Evolutionary conservation across 2,329 filamentous ascomycete genomes (phyloP).

Genomic region (Hymenoscyphus infarciens): DNA sequence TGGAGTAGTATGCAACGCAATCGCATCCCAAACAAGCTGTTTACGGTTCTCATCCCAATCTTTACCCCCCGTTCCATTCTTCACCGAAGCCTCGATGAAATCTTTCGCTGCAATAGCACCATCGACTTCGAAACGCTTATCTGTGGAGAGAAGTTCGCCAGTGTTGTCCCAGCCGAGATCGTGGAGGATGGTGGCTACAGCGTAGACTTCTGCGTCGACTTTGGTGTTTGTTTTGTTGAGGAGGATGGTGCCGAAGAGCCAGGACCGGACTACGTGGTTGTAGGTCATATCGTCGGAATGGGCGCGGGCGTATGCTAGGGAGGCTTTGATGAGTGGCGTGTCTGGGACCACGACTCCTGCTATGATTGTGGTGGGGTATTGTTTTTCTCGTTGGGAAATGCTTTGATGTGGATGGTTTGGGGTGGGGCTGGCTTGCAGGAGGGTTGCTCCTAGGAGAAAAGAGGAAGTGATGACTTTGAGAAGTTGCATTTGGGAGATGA

Average conservation of each 20-base stretch:
- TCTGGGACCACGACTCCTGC: slow-evolving; percentile 37
- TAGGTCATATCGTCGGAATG: slow-evolving; percentile 35
- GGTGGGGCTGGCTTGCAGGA: not conserved
- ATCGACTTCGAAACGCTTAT: slow-evolving; percentile 50
- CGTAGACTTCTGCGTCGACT: slow-evolving; percentile 24
- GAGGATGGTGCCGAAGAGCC: slow-evolving; percentile 34
- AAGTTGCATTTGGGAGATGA: not conserved
- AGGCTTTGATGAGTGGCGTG: slow-evolving; percentile 37
- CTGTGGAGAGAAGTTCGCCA: slow-evolving; percentile 37
- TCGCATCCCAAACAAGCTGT: slow-evolving; percentile 36
- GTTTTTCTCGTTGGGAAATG: too few relatives aligned
- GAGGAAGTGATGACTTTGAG: not conserved
- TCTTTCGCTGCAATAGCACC: slow-evolving; percentile 43
- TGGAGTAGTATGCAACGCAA: slow-evolving; percentile 42
- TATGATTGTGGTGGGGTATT: slow-evolving; percentile 21
- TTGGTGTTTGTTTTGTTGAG: not conserved
- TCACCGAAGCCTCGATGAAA: slow-evolving; percentile 35
- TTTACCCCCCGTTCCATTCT: slow-evolving; percentile 15
- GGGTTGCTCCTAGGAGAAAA: not conserved
- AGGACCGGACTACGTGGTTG: slow-evolving; percentile 40
- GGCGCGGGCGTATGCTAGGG: slow-evolving; percentile 34
- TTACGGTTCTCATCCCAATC: slow-evolving; percentile 41
- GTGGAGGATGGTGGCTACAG: slow-evolving; percentile 42
- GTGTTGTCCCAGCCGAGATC: slow-evolving; percentile 43
- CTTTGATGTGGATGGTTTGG: not conserved